Base-by-base conservation (phyloP, 2,329 filamentous ascomycete species). In the Pleurostoma richardsiae region DNA sequence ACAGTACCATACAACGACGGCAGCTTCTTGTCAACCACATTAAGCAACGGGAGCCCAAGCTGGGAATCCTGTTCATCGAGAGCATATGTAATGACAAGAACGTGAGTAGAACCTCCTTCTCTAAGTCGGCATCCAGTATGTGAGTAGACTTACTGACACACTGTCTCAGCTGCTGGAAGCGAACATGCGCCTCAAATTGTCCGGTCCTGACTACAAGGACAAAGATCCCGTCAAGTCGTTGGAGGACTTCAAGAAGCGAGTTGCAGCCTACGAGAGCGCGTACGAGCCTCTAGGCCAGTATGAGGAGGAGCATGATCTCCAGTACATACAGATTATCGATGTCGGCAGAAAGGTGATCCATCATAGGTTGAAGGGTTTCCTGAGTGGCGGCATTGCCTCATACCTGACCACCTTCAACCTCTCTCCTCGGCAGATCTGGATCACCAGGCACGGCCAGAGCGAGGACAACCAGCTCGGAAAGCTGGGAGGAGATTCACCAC, bases 391-490 rank as follows among this genome's bases (percentile, higher is more conserved):
- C 52, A 94, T 95, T 46, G 90, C 94, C 47, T 95, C 91, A 54
- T 99, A 97, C 59, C 77, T 99, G 7, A 86, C 94, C 41, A 97
- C 95, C 57, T 99, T 99, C 76, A 97, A 99, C 58, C 79, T 99
- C 11, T 89, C 92, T 0, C 91, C 94, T 1, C 80, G 94, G 46
- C 92, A 96, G 66, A 97, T 99, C 50, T 99, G 94, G 94, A 95
- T 99, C 61, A 97, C 94, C 2, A 78, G 94, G 43, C 94, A 97
- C 61, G 94, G 94, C 39, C 88, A 96, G 67, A 96, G 90, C 47
- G 64, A 81, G 50, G 94, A 99, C 64, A 96, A 99, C 61, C 77
- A 88, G 48, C 76, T 83, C 3, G 90, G 91, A 51, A 95, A 89
- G 64, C 89, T 99, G 50, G 94, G 94, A 39, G 94, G 94, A 40